Evolutionary conservation across 495 filamentous ascomycete genomes (phyloP).

Genomic region (Penicillium bovifimosum): DNA sequence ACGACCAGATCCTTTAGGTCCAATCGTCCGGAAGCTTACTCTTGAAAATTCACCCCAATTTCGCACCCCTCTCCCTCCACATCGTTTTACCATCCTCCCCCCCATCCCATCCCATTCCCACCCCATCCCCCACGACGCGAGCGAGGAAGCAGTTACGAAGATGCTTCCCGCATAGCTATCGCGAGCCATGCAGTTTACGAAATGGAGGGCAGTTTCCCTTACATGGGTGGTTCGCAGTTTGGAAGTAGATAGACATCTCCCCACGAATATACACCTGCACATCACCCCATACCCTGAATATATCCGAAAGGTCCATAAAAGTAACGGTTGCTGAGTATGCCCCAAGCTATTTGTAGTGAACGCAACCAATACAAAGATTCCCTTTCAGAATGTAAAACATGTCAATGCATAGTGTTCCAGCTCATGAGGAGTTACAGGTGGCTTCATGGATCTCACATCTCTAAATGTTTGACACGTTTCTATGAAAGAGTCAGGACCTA

Average conservation of each 20-base stretch:
- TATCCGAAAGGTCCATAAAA: neutral
- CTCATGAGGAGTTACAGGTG: too few species aligned
- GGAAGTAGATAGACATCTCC: constrained; percentile 42
- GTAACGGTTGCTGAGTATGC: neutral
- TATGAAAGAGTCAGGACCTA: too few species aligned
- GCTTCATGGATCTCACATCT: too few species aligned
- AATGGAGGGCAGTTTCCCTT: constrained; percentile 19
- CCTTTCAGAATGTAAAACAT: neutral
- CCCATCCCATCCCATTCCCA: constrained; percentile 9
- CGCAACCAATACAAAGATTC: neutral
- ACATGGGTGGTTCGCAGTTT: constrained; percentile 23
- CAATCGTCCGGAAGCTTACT: constrained; percentile 15
- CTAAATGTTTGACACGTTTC: too few species aligned
- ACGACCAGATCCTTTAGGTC: constrained; percentile 7
- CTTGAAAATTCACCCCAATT: constrained; percentile 16
- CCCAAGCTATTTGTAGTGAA: neutral
- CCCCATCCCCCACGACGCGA: constrained; percentile 19
- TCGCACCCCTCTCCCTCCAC: constrained; percentile 7
- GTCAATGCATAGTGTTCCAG: too few species aligned
- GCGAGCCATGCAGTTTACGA: constrained; percentile 27
- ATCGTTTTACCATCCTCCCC: constrained; percentile 10
- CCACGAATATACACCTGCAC: constrained; percentile 38
- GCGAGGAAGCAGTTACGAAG: constrained; percentile 29
- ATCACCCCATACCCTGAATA: constrained; percentile 11
- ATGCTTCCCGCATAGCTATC: constrained; percentile 28